A percentile compares a stretch with the other conserved stretches of the same genome.
Conservation (phyloP, 176 grass and related monocot species). For the Dactylis glomerata region DNA sequence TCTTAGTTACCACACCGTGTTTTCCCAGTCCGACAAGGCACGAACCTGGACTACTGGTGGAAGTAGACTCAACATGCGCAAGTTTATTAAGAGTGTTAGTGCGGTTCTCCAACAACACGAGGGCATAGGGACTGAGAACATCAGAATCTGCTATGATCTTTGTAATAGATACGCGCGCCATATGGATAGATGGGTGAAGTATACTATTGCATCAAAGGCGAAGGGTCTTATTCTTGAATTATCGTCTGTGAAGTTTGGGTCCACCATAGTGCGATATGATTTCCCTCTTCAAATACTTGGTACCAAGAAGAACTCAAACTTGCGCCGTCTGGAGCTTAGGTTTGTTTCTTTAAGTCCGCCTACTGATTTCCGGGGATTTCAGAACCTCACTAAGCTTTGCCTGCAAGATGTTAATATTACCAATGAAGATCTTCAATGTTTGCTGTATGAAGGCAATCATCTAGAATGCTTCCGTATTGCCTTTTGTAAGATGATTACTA, state of each 20-base stretch:
- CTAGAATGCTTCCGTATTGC: not conserved
- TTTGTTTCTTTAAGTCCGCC: not conserved
- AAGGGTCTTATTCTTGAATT: slow-evolving; percentile 10
- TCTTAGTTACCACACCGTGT: not conserved
- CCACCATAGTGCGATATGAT: not conserved
- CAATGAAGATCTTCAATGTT: not conserved
- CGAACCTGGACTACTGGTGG: not conserved
- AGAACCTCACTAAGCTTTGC: slow-evolving; percentile 19
- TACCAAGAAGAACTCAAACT: not conserved
- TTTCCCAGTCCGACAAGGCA: not conserved
- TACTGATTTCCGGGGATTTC: not conserved
- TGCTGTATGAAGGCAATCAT: slow-evolving; percentile 1
- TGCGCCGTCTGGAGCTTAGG: not conserved
- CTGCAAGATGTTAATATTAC: slow-evolving; percentile 11
- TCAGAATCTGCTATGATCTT: not conserved
- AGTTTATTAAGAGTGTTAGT: not conserved
- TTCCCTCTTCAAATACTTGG: not conserved
- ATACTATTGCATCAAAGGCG: not conserved
- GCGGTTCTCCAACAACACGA: not conserved
- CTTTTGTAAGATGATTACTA: not conserved
- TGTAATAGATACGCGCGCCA: not conserved
- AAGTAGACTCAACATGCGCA: not conserved
- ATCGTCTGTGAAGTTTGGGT: not conserved
- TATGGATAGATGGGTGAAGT: not conserved
- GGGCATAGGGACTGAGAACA: not conserved